phyloP scores from a whole-genome alignment of 345 rosid genomes.

The Punica granatum region DNA sequence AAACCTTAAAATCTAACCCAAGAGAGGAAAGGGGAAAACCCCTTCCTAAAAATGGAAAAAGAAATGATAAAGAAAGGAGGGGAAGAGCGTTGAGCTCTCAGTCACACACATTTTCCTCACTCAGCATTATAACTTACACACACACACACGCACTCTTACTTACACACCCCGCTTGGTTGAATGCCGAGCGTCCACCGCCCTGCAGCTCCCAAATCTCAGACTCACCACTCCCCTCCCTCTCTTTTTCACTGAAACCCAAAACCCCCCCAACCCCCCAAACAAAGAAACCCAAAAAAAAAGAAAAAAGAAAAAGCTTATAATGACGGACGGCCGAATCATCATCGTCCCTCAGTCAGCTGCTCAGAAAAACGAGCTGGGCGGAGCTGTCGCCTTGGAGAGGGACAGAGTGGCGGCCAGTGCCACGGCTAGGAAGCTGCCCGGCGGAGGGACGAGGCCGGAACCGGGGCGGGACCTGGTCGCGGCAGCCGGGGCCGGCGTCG shows the following conservation, averaged over 20 bases:
- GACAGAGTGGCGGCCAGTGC: slow-evolving; percentile 42
- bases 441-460: slow-evolving; percentile 28
- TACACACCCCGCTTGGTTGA: slow-evolving; percentile 44
- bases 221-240: slow-evolving; percentile 19
- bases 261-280: slow-evolving; percentile 30
- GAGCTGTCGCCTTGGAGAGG: slow-evolving; percentile 16
- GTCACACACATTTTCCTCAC: not conserved
- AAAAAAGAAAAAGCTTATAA: not conserved
- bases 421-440: slow-evolving; percentile 19
- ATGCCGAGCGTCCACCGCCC: slow-evolving; percentile 75
- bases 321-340: not conserved
- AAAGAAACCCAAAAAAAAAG: slow-evolving; percentile 2
- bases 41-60: slow-evolving; percentile 13
- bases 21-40: not conserved
- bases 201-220: slow-evolving; percentile 42
- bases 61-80: not conserved
- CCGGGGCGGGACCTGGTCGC: slow-evolving; percentile 34
- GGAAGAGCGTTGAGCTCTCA: slow-evolving; percentile 5
- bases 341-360: not conserved
- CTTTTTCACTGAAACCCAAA: slow-evolving; percentile 23
- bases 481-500: slow-evolving; percentile 35
- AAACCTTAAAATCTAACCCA: slow-evolving; percentile 5
- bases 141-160: not conserved
- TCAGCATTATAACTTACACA: not conserved
- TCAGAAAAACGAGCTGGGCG: slow-evolving; percentile 57